Evolutionary conservation across 352 stramenopile species (phyloP).

Genomic region (Pythium rishiriense): DNA sequence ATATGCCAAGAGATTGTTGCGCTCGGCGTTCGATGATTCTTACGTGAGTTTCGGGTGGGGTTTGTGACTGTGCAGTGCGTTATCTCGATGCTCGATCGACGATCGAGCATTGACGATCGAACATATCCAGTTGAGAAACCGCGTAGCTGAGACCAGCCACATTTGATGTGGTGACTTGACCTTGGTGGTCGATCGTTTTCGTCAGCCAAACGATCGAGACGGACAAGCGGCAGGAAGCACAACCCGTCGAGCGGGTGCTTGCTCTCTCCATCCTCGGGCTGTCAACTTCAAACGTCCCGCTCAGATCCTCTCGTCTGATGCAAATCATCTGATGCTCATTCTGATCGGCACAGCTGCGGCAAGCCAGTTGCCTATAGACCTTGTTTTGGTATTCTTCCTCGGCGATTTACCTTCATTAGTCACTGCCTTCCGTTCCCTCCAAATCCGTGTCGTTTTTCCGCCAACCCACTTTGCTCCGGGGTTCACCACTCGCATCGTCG

Average conservation of each 20-base stretch:
- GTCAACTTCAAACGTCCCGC: too few species aligned
- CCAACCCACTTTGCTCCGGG: conserved; percentile 13
- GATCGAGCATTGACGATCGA: too few species aligned
- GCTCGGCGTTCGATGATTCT: too few species aligned
- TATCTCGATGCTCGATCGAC: too few species aligned
- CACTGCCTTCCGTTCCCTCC: conserved; percentile 11
- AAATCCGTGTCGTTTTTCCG: conserved; percentile 22
- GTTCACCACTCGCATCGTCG: conserved; percentile 13
- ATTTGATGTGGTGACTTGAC: background rate
- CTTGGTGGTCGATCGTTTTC: background rate
- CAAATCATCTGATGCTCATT: background rate
- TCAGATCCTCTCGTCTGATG: background rate
- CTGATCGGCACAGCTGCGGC: conserved; percentile 18
- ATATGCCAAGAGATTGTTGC: too few species aligned
- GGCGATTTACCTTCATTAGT: conserved; percentile 1
- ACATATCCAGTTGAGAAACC: too few species aligned
- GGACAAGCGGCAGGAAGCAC: too few species aligned
- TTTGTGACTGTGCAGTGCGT: too few species aligned
- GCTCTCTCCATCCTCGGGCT: too few species aligned
- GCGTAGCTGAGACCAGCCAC: background rate
- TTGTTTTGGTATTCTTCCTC: background rate
- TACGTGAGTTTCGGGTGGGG: too few species aligned
- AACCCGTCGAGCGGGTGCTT: too few species aligned
- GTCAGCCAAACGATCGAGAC: too few species aligned
- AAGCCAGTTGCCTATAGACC: conserved; percentile 6